Percentiles rank a stretch among this genome's conserved stretches.
Evolutionary conservation across 2,329 filamentous ascomycete species (phyloP).

Genomic region (Aureobasidium lini): DNA sequence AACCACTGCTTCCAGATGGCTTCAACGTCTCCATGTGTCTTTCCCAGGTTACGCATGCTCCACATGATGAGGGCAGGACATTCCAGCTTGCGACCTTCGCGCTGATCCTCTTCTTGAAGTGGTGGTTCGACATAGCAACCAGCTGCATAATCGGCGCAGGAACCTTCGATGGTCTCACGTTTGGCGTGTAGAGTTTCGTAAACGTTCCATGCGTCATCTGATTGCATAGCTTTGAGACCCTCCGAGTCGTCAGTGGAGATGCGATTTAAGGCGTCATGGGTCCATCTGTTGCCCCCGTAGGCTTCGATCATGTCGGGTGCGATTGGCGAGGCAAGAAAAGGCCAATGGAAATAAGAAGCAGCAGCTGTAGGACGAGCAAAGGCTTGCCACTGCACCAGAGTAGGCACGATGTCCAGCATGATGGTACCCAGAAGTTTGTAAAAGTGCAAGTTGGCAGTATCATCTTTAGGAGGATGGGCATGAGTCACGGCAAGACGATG

Average conservation of each 20-base stretch:
- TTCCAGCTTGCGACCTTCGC: conserved; percentile 35
- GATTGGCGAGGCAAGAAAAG: conserved; percentile 41
- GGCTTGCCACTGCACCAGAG: conserved; percentile 37
- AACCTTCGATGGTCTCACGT: conserved; percentile 35
- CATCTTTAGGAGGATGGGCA: conserved; percentile 17
- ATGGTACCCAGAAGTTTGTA: conserved; percentile 34
- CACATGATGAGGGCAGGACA: conserved; percentile 39
- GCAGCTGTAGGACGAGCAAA: conserved; percentile 33
- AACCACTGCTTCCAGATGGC: conserved; percentile 42
- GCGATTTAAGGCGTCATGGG: conserved; percentile 27
- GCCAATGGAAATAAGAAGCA: conserved; percentile 44
- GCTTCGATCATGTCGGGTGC: conserved; percentile 38
- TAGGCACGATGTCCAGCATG: conserved; percentile 45
- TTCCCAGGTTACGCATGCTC: conserved; percentile 35
- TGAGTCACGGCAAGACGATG: conserved; percentile 43
- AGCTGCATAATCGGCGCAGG: conserved; percentile 42
- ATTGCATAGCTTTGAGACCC: conserved; percentile 24
- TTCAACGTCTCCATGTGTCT: conserved; percentile 34
- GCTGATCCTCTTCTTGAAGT: conserved; percentile 40
- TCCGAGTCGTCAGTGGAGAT: conserved; percentile 23
- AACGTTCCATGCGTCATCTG: conserved; percentile 35
- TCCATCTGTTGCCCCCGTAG: conserved; percentile 36
- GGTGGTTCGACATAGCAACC: conserved; percentile 36
- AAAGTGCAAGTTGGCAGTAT: conserved; percentile 8
- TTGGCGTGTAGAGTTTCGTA: conserved; percentile 38